Base-by-base conservation (phyloP, 805 yeast species). In the Zygosaccharomyces bailii region DNA sequence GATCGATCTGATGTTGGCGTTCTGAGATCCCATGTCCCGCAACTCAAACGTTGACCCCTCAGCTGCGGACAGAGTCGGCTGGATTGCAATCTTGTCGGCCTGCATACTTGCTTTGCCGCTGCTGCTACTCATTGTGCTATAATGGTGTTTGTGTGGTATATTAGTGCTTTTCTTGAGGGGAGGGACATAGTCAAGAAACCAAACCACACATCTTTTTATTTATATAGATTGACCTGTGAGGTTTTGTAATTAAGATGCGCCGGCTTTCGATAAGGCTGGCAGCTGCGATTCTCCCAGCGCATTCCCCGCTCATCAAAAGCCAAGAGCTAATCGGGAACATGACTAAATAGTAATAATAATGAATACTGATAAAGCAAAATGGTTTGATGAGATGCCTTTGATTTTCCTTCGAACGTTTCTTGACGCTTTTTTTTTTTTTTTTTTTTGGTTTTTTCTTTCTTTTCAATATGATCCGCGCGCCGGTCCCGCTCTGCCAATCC, bases 41-140 rank as follows among this genome's bases (percentile, higher is more conserved):
- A 49, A 24, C 35, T 49, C 50, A n/a, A 23, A 40, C 21, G 48
- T 42, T 10, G 50, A 39, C 5, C 50, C 50, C 13, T 46, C 44
- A 4, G 35, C 47, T n/a, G 40, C 37, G 2, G 50, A 46, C 19
- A 39, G n/a, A 23, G 38, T 29, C 13, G 34, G 19, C 23, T 33
- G 30, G 23, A 27, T 7, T 14, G 46, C 43, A n/a, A 25, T 21
- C 14, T 13, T 30, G 9, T 24, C 41, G 14, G 31, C 5, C 14
- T 27, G 31, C 6, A 8, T 10, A 7, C 24, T 19, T 6, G 16
- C n/a, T 14, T 3, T 18, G 9, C 20, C 18, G n/a, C 36, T 11
- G 17, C 31, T 29, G 24, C 20, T 21, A 34, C 31, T 27, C 31
- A 27, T 27, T 7, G 14, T 27, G 31, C 31, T 10, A 13, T 27